A percentile compares a stretch with the other conserved stretches of the same genome.
Evolutionary conservation across 225 moss, liverwort and hornwort genomes (phyloP).

Genomic region (Bryum argenteum): DNA sequence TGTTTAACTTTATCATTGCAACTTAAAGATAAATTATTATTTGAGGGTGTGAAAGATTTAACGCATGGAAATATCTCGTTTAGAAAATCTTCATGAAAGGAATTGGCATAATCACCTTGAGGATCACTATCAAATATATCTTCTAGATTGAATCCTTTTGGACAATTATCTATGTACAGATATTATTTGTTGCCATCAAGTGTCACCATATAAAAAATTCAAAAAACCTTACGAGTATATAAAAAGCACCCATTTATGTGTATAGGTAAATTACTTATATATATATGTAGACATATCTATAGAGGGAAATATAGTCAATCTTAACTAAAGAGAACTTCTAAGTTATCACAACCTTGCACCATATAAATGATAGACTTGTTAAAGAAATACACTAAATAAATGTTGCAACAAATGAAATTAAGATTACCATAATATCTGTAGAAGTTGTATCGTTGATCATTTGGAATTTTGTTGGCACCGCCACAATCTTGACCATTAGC

Average conservation of each 20-base stretch:
- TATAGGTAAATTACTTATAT: too few species aligned
- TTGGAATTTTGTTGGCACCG: background rate
- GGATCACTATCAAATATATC: slow-evolving; percentile 12
- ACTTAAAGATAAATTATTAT: background rate
- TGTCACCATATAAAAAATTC: too few species aligned
- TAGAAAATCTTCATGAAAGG: background rate
- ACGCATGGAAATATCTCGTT: slow-evolving; percentile 10
- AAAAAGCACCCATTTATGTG: too few species aligned
- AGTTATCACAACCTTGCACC: too few species aligned
- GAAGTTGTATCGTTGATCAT: slow-evolving; percentile 38
- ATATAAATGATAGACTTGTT: background rate
- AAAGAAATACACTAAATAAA: background rate
- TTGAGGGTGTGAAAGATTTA: background rate
- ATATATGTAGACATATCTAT: background rate
- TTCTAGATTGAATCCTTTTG: slow-evolving; percentile 8
- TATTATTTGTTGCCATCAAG: too few species aligned
- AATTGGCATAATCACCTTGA: background rate
- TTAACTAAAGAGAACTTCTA: too few species aligned
- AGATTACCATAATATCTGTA: slow-evolving; percentile 47
- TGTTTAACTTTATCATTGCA: background rate
- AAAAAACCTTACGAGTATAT: too few species aligned
- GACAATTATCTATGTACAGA: slow-evolving; percentile 1
- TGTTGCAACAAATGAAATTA: background rate
- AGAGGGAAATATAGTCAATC: too few species aligned
- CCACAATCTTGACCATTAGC: background rate